These are phyloP conservation scores for Colletotrichum sp. DNA, from an alignment of 2,329 filamentous ascomycete genomes.

Conservation along the genomic window DNA sequence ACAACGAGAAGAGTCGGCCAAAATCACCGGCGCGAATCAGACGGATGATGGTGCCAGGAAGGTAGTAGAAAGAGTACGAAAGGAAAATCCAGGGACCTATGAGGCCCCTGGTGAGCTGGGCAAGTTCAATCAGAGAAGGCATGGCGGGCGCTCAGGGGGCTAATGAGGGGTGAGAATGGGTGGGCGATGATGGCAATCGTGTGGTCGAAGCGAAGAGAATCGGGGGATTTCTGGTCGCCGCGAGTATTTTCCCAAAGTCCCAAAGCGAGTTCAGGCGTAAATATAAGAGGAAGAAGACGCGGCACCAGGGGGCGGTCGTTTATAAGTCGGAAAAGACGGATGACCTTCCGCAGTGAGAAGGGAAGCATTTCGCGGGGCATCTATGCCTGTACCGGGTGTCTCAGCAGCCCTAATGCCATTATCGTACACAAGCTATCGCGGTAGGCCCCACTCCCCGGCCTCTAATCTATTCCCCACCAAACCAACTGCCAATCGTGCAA, in stretches of 20 bases:
- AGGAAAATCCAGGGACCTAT: slow-evolving; percentile 61
- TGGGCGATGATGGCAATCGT: neutral
- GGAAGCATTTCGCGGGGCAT: neutral
- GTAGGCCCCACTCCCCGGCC: neutral
- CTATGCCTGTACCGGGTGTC: neutral
- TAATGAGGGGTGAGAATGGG: neutral
- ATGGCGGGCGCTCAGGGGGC: slow-evolving; percentile 21
- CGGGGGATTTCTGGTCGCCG: neutral
- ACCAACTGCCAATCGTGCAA: neutral
- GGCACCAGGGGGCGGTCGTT: neutral
- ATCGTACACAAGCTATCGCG: neutral
- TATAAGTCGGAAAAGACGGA: neutral
- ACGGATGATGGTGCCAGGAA: slow-evolving; percentile 54
- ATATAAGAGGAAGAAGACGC: neutral
- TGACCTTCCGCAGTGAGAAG: neutral
- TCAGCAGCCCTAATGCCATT: slow-evolving; percentile 4
- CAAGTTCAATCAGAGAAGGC: slow-evolving; percentile 24
- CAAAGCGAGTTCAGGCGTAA: neutral
- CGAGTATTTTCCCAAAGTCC: neutral
- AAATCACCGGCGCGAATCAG: slow-evolving; percentile 42
- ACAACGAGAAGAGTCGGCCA: slow-evolving; percentile 43
- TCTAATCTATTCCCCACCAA: neutral
- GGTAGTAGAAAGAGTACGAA: slow-evolving; percentile 47
- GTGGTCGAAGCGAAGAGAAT: neutral
- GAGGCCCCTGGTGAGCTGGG: slow-evolving; percentile 35